Percentiles rank a stretch among this genome's conserved stretches.
Evolutionary conservation across 768 basidiomycete species (phyloP).

Genomic region (Tulasnella sp.): DNA sequence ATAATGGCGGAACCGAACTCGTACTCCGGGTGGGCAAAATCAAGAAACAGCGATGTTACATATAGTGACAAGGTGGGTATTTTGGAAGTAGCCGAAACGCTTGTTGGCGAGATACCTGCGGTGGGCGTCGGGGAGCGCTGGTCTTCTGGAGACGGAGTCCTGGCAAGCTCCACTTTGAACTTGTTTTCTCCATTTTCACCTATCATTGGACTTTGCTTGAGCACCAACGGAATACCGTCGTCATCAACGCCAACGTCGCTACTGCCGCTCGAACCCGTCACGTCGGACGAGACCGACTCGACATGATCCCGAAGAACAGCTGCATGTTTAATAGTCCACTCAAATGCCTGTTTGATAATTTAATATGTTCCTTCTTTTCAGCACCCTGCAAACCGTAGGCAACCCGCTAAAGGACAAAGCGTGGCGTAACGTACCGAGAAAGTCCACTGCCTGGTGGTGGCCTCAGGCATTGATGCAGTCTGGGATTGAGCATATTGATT

Average conservation of each 20-base stretch:
- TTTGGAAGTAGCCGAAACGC: constrained; percentile 6
- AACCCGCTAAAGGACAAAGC: background rate
- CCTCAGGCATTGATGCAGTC: constrained; percentile 30
- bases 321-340: constrained; percentile 59
- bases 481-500: constrained; percentile 5
- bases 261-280: constrained; percentile 20
- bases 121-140: constrained; percentile 6
- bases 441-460: constrained; percentile 54
- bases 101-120: constrained; percentile 7
- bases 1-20: constrained; percentile 55
- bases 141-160: constrained; percentile 16
- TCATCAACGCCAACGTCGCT: constrained; percentile 29
- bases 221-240: constrained; percentile 45
- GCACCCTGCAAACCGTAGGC: background rate
- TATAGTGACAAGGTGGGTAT: constrained; percentile 48
- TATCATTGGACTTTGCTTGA: constrained; percentile 57
- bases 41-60: constrained; percentile 57
- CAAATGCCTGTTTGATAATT: constrained; percentile 47
- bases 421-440: constrained; percentile 42
- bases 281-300: constrained; percentile 33
- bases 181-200: constrained; percentile 48
- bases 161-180: constrained; percentile 45
- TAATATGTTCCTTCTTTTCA: background rate
- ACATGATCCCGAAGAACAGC: constrained; percentile 50
- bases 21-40: constrained; percentile 52